Conservation (phyloP, 2,329 filamentous ascomycete species). For the Cucurbitaria berberidis region DNA sequence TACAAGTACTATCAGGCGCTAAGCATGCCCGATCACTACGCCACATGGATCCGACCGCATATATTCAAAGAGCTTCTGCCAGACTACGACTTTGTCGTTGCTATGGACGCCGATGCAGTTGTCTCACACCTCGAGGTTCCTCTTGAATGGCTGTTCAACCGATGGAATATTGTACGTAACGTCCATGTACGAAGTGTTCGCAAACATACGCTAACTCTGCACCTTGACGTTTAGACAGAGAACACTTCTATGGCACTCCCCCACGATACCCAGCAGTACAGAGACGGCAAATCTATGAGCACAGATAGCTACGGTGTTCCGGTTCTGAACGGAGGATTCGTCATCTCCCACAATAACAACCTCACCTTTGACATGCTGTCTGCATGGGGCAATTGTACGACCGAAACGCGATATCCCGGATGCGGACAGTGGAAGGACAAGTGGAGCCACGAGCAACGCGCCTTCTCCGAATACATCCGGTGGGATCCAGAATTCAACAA, state of each 20-base stretch:
- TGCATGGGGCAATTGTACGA: conserved; percentile 35
- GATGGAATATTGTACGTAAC: conserved; percentile 55
- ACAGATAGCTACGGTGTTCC: too few relatives aligned
- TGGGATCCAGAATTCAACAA: conserved; percentile 30
- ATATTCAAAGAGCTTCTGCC: conserved; percentile 47
- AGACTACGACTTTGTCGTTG: conserved; percentile 51
- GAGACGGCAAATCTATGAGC: too few relatives aligned
- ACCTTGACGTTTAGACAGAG: too few relatives aligned
- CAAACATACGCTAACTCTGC: too few relatives aligned
- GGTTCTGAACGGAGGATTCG: conserved; percentile 48
- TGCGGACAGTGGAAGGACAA: conserved; percentile 31
- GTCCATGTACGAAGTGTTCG: too few relatives aligned
- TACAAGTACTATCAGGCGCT: conserved; percentile 51
- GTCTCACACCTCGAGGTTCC: conserved; percentile 52
- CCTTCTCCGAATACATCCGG: conserved; percentile 37
- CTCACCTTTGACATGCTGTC: conserved; percentile 29
- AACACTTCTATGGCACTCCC: too few relatives aligned
- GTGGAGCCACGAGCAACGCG: conserved; percentile 39
- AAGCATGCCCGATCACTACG: conserved; percentile 39
- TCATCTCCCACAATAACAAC: conserved; percentile 42
- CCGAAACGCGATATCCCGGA: conserved; percentile 22
- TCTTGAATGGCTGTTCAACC: conserved; percentile 56
- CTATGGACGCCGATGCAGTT: conserved; percentile 54
- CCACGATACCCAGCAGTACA: too few relatives aligned
- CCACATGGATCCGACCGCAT: conserved; percentile 54